Evolutionary conservation across 208 protist genomes (phyloP).

Genomic region (Leptomonas seymouri): DNA sequence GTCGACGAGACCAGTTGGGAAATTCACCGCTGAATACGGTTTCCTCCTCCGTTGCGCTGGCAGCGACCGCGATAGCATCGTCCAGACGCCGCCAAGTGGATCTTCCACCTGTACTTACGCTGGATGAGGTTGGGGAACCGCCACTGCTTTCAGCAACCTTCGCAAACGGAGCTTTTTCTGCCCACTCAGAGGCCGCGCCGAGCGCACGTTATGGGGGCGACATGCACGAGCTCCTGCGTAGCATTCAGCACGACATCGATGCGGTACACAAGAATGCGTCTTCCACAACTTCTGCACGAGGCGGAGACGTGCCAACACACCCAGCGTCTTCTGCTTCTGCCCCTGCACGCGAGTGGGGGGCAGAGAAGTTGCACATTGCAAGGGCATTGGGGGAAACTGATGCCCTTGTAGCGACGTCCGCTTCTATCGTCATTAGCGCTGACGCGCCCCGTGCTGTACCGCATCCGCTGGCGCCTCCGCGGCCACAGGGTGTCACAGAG

Average conservation of each 20-base stretch:
- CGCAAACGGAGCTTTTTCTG: not conserved
- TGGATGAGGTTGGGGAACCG: not conserved
- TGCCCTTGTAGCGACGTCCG: not conserved
- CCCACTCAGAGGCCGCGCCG: not conserved
- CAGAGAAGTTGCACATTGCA: not conserved
- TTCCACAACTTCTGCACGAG: not conserved
- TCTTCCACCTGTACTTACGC: slow-evolving; percentile 21
- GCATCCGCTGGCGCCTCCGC: slow-evolving; percentile 42
- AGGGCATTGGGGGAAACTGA: too few species aligned
- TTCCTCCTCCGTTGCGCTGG: not conserved
- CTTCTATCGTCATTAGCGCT: slow-evolving; percentile 2
- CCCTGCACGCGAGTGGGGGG: not conserved
- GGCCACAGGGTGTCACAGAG: slow-evolving; percentile 49
- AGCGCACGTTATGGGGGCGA: not conserved
- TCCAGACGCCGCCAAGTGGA: slow-evolving; percentile 18
- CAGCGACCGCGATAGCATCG: not conserved
- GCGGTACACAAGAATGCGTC: not conserved
- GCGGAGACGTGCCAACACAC: not conserved
- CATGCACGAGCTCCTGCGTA: not conserved
- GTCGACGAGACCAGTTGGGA: not conserved
- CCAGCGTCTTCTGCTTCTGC: too few species aligned
- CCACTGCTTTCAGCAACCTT: not conserved
- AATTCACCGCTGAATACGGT: not conserved
- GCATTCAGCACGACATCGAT: slow-evolving; percentile 10
- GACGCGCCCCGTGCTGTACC: slow-evolving; percentile 8